Evolutionary conservation across 1,139 yeast genomes (phyloP), one percentile per base, ranked within the genome.

Genomic region (Yarrowia galli): DNA sequence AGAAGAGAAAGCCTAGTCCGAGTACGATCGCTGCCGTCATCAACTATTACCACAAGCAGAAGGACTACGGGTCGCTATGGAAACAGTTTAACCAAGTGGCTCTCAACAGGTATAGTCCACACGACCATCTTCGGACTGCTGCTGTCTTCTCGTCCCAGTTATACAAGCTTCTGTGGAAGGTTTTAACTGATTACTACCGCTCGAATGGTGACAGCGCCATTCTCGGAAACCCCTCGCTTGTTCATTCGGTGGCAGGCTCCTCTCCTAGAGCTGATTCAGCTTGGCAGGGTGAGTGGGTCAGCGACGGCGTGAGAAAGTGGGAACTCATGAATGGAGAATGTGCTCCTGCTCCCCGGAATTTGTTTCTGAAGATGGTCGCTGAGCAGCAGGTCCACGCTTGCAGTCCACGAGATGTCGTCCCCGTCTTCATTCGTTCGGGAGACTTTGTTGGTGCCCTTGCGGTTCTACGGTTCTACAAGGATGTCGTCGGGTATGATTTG

Each of bases 381-480:
- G 66, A 61, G 66, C 23, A 35, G 15, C 45, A 61, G 8, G 56
- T 43, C 23, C 23, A 43, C 15, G 8, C 46, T 5, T 23, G 56
- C 46, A 23, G 32, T 5, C 56, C 35, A 20, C 3, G 3, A 6
- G 46, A 61, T 1, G 46, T 61, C 7, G 36, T 61, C 2, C 54
- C 66, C 13, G 56, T 35, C 16, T 61, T 61, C 20, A 22, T 61
- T 25, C 43, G 56, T 8, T 61, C 66, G 2, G 66, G 56, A 1
- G 66, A 61, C 36, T 61, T 61, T 38, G 46, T 46, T 7, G 66
- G 66, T 2, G 66, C 66, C 8, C 20, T 61, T 16, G 54, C 66
- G 6, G 45, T 61, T 12, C 28, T 61, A 25, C 20, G 66, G 12
- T 61, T 61, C 46, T 61, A 61, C 66, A 61, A 61, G 46, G 66